Evolutionary conservation across 2,329 filamentous ascomycete genomes (phyloP), one percentile per base, ranked within the genome.

Genomic region (Corynespora cassiicola): DNA sequence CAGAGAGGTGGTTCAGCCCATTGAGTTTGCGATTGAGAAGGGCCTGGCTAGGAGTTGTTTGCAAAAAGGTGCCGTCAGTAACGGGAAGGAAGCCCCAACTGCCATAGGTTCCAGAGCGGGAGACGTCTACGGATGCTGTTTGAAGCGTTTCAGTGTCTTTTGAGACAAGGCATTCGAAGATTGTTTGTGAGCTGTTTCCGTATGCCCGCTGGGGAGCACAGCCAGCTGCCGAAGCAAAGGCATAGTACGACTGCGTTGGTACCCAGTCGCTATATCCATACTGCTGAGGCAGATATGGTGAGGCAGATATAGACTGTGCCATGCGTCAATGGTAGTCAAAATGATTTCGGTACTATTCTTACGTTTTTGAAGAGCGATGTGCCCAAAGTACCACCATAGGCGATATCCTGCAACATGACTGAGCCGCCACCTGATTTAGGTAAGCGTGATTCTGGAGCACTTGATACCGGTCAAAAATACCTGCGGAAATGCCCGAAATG

Each of bases 231-330:
- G 31, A 27, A 7, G 57, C 75, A 42, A 80, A 75, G 1, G 65
- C 63, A 30, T 75, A 67, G 47, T 79, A 81, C 5, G 69, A 54
- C 12, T 71, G 61, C 4, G 74, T 69, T 0, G 77, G 74, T 7
- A 73, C 56, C 21, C 62, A 66, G 11, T 73, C 75, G 32, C 74
- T 67, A 50, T 75, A 79, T 10, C 63, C 66, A 54, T 80, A 80
- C 45, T 81, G 76, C 36, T 75, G 75, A 0, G 79, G 77, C 7
- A 80, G 68, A 47, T 78, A 83, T 2, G 80, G 79, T 7, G 70
- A 75, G 1, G 70, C 68, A 2, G 74, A 34, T 7, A 59, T 59
- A 3, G 42, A 43, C 47, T 54, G 30, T 15, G n/a, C n/a, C n/a
- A n/a, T n/a, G n/a, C n/a, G n/a, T n/a, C n/a, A n/a, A 18, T 27